Percentiles rank a stretch among this genome's conserved stretches.
These are phyloP conservation scores for Meyerozyma carpophila DNA, from an alignment of 1,139 yeast species.

Conservation along the genomic window DNA sequence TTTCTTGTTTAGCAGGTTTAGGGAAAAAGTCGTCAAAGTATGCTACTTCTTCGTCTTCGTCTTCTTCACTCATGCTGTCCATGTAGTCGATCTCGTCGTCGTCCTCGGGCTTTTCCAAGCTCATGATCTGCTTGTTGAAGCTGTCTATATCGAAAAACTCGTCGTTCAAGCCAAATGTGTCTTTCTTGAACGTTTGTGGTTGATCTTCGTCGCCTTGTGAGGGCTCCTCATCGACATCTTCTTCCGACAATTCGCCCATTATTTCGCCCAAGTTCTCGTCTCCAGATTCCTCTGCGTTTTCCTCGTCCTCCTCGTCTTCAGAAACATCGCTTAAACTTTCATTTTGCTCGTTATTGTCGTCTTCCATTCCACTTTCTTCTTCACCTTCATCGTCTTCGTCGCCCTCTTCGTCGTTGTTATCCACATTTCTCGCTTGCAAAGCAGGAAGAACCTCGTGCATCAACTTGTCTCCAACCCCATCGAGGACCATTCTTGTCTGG, in stretches of 20 bases:
- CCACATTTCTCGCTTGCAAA: slow-evolving; percentile 6
- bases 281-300: slow-evolving; percentile 7
- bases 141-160: slow-evolving; percentile 82
- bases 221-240: slow-evolving; percentile 14
- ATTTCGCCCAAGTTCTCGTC: slow-evolving; percentile 15
- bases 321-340: slow-evolving; percentile 14
- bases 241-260: slow-evolving; percentile 7
- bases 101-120: slow-evolving; percentile 49
- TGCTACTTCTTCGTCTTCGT: slow-evolving; percentile 59
- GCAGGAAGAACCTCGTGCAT: slow-evolving; percentile 41
- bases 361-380: slow-evolving; percentile 15
- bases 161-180: slow-evolving; percentile 70
- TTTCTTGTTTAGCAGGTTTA: slow-evolving; percentile 27
- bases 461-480: slow-evolving; percentile 57
- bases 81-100: slow-evolving; percentile 54
- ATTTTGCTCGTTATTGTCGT: slow-evolving; percentile 15
- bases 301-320: slow-evolving; percentile 9
- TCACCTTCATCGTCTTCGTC: slow-evolving; percentile 19
- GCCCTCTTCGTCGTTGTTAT: slow-evolving; percentile 13
- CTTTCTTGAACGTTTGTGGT: slow-evolving; percentile 25
- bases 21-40: slow-evolving; percentile 76
- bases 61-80: slow-evolving; percentile 48
- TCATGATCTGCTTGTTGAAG: slow-evolving; percentile 75
- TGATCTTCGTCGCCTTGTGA: slow-evolving; percentile 14
- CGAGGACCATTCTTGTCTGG: slow-evolving; percentile 79